Percentiles rank a stretch among this genome's conserved stretches.
phyloP scores from a whole-genome alignment of 2,329 filamentous ascomycete species.

The Amauroascus niger region DNA sequence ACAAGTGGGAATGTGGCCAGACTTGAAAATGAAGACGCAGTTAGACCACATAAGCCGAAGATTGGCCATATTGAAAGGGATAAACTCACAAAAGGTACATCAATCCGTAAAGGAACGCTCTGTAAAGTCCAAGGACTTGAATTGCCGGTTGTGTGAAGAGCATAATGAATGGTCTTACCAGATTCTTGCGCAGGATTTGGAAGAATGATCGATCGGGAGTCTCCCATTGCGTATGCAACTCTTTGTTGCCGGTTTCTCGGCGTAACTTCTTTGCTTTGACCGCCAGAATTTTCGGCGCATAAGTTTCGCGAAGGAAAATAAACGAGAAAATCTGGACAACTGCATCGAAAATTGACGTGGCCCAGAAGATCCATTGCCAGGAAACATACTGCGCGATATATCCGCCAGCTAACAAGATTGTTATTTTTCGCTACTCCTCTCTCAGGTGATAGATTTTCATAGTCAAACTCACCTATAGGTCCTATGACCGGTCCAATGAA shows the following conservation, averaged over 20 bases:
- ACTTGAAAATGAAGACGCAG: slow-evolving; percentile 4
- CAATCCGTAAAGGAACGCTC: slow-evolving; percentile 52
- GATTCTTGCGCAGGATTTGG: slow-evolving; percentile 30
- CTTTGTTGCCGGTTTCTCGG: slow-evolving; percentile 26
- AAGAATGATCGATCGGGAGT: slow-evolving; percentile 28
- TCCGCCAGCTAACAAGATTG: slow-evolving; percentile 40
- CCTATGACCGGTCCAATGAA: slow-evolving; percentile 57
- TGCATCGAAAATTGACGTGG: slow-evolving; percentile 54
- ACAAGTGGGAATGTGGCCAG: slow-evolving; percentile 54
- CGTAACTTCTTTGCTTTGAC: slow-evolving; percentile 46
- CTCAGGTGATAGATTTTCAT: neutral
- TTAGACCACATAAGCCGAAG: no score
- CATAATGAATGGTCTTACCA: slow-evolving; percentile 49
- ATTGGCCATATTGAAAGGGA: no score
- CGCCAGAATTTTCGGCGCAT: slow-evolving; percentile 53
- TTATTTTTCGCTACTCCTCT: neutral
- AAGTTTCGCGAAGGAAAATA: slow-evolving; percentile 56
- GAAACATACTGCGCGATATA: slow-evolving; percentile 54
- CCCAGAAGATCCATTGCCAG: slow-evolving; percentile 67
- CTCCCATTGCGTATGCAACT: slow-evolving; percentile 18
- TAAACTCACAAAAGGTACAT: slow-evolving; percentile 47
- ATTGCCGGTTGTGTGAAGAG: slow-evolving; percentile 52
- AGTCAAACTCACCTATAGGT: slow-evolving; percentile 41
- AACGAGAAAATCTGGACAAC: slow-evolving; percentile 53
- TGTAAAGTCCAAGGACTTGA: slow-evolving; percentile 46